Conservation (phyloP, 768 basidiomycete genomes). For the Leccinum uliginosum region DNA sequence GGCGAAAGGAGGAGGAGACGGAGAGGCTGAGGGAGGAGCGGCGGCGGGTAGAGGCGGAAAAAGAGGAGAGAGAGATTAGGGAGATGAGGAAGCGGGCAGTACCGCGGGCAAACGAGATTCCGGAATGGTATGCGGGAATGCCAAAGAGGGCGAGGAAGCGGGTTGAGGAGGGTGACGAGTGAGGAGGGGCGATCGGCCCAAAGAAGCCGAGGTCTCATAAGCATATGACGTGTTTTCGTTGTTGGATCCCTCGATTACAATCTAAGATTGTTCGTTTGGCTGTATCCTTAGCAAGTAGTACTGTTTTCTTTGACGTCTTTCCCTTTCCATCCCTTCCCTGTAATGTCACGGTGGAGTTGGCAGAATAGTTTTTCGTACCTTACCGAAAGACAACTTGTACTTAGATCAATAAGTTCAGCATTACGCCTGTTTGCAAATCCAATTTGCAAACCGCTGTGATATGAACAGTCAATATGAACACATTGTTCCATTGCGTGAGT, state of each 20-base stretch:
- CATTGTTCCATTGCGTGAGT: background rate
- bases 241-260: background rate
- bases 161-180: background rate
- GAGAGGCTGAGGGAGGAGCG: slow-evolving; percentile 44
- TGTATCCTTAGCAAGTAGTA: background rate
- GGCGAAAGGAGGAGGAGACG: slow-evolving; percentile 52
- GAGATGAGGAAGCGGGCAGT: slow-evolving; percentile 61
- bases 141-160: slow-evolving; percentile 44
- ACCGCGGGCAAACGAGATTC: slow-evolving; percentile 66
- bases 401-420: background rate
- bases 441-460: background rate
- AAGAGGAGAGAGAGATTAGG: slow-evolving; percentile 57
- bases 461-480: background rate
- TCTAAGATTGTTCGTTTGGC: background rate
- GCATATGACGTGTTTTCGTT: background rate
- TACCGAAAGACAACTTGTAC: background rate
- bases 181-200: background rate
- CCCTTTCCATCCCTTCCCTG: background rate
- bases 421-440: background rate
- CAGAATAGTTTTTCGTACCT: background rate
- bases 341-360: background rate
- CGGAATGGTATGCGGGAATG: slow-evolving; percentile 72
- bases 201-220: background rate
- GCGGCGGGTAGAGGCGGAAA: slow-evolving; percentile 43
- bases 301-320: background rate